Percentiles rank a stretch among this genome's conserved stretches.
These are phyloP conservation scores for Penicillium sp. DNA, from an alignment of 2,329 filamentous ascomycete genomes.

Conservation along the genomic window DNA sequence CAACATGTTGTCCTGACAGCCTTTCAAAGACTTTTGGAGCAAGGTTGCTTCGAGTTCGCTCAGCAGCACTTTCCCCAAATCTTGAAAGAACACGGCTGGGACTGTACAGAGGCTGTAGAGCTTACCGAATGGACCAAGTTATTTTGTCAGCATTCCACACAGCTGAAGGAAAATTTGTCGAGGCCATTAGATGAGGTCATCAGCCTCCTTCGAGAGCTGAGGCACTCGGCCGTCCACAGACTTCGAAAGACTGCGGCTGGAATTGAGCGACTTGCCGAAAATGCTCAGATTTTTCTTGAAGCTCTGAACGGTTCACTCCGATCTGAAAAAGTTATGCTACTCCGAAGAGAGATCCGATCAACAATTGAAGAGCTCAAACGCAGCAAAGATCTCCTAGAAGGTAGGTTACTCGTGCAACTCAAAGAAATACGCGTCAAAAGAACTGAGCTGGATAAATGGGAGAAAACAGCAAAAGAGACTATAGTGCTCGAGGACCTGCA, in stretches of 20 bases:
- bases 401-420: not conserved
- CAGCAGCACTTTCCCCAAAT: not conserved
- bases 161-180: not conserved
- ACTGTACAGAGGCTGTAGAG: not conserved
- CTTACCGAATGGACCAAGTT: not conserved
- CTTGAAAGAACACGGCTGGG: not conserved
- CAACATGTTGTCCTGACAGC: not conserved
- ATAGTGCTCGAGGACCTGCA: not conserved
- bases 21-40: not conserved
- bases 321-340: not conserved
- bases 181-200: not conserved
- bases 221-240: slow-evolving; percentile 8
- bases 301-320: slow-evolving; percentile 1
- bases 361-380: not conserved
- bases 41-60: not conserved
- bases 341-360: not conserved
- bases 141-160: not conserved
- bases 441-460: not conserved
- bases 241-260: slow-evolving; percentile 10
- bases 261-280: slow-evolving; percentile 8
- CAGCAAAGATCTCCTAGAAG: not conserved
- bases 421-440: not conserved
- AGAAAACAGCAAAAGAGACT: not conserved
- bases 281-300: slow-evolving; percentile 9
- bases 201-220: not conserved